Base-by-base conservation (phyloP, 331 rosid species). In the Quercus lobata region DNA sequence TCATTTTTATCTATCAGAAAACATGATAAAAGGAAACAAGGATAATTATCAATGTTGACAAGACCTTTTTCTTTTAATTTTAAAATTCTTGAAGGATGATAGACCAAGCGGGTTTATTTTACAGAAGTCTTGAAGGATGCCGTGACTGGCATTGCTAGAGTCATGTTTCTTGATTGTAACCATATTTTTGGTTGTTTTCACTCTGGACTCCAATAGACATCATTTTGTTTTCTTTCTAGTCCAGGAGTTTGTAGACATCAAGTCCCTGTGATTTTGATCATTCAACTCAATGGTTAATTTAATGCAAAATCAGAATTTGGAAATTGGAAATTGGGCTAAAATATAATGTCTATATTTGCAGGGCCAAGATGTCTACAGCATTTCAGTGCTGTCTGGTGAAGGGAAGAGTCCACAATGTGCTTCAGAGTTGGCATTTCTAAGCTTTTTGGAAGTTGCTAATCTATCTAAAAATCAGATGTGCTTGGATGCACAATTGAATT, bases 341-440 rank as follows among this genome's bases (percentile, higher is more conserved):
- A 30, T 71, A 72, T 55, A 15, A 7, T 72, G 35, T 54, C 63
- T 71, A 18, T 25, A 83, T 62, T 71, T 81, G 84, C 86, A 94
- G 98, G 90, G 80, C 66, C 84, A 74, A 88, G 95, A 94, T 84
- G 74, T 89, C 76, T 92, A 76, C 73, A 84, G 91, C 81, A 80
- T 88, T 88, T 84, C 91, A 41, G 80, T 92, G 83, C 76, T 79
- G 86, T 80, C 91, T 66, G 78, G 86, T 81, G 93, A 87, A 61
- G 82, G 52, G 34, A 84, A 78, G 77, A 82, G 63, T 78, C 78
- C 81, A 78, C 83, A 77, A 75, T 83, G 90, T 75, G 87, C 86
- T 84, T 82, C 92, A 21, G 81, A 88, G 9, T 78, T 87, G 63
- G 85, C 91, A 76, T 86, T 91, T 80, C 77, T 88, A 73, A 88